These are phyloP conservation scores for Balansia obtecta DNA, from an alignment of 2,329 filamentous ascomycete species.

Conservation along the genomic window DNA sequence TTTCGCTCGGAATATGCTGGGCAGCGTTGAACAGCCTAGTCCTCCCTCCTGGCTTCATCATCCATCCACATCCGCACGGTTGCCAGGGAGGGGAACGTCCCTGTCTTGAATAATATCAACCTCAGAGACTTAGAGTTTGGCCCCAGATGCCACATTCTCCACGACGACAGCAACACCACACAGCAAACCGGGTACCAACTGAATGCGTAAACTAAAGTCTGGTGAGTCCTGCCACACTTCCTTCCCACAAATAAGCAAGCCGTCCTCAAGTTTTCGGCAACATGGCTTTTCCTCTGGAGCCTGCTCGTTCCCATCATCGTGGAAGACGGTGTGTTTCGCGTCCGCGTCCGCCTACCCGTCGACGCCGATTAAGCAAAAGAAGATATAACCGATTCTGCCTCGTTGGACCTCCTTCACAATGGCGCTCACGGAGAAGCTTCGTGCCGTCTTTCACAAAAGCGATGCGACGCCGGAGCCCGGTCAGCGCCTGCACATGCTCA, in stretches of 20 bases:
- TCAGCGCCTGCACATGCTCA: slow-evolving; percentile 1
- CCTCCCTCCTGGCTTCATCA: no score
- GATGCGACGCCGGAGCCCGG: background rate
- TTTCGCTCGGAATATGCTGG: no score
- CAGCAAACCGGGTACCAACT: background rate
- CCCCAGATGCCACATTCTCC: background rate
- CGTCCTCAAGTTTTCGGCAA: background rate
- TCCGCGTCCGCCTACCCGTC: no score
- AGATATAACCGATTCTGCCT: background rate
- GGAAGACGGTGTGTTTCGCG: no score
- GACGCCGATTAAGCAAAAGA: background rate
- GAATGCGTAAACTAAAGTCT: background rate
- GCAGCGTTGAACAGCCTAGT: no score
- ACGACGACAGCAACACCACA: background rate
- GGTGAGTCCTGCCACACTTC: background rate
- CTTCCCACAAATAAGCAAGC: background rate
- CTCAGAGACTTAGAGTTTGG: background rate
- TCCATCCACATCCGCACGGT: background rate
- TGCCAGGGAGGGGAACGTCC: background rate
- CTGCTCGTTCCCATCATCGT: no score
- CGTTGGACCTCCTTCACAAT: background rate
- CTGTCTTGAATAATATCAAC: background rate
- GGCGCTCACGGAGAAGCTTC: background rate
- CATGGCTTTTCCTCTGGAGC: no score
- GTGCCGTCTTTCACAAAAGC: background rate